Evolutionary conservation across 306 rosid genomes (phyloP).

Genomic region (Pyrus pyrifolia): DNA sequence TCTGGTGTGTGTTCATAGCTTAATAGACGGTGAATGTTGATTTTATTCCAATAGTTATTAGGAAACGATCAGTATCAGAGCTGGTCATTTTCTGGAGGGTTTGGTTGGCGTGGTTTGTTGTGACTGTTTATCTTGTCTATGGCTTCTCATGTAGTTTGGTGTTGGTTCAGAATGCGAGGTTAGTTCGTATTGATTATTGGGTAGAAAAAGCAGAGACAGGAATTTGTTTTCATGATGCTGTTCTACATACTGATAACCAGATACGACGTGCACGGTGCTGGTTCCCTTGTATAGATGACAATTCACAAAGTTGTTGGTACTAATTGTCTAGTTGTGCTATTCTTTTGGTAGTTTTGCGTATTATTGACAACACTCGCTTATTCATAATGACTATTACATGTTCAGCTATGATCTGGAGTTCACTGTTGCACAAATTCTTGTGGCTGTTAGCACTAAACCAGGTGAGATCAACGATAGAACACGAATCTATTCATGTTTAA

Average conservation of each 20-base stretch:
- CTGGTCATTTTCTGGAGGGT: neutral
- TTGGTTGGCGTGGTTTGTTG: neutral
- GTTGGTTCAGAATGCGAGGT: slow-evolving; percentile 89
- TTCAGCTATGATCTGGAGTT: slow-evolving; percentile 93
- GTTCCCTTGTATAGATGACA: slow-evolving; percentile 94
- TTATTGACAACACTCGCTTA: neutral
- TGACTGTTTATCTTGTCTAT: slow-evolving; percentile 40
- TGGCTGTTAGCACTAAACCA: slow-evolving; percentile 89
- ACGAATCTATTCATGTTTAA: neutral
- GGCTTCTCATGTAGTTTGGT: slow-evolving; percentile 69
- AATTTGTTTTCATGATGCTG: slow-evolving; percentile 47
- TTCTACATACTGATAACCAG: slow-evolving; percentile 83
- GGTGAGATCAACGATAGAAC: slow-evolving; percentile 41
- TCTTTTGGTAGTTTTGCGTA: neutral
- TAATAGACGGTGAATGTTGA: neutral
- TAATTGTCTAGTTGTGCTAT: neutral
- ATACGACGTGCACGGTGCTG: slow-evolving; percentile 88
- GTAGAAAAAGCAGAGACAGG: slow-evolving; percentile 84
- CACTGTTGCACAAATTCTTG: slow-evolving; percentile 78
- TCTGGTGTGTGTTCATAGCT: neutral
- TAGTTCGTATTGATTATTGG: slow-evolving; percentile 79
- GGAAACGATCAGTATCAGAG: neutral
- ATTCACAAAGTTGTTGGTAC: slow-evolving; percentile 84
- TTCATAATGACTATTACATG: slow-evolving; percentile 18
- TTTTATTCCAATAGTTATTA: neutral